phyloP scores from a whole-genome alignment of 2,329 filamentous ascomycete species.

The Fusarium papillatum region DNA sequence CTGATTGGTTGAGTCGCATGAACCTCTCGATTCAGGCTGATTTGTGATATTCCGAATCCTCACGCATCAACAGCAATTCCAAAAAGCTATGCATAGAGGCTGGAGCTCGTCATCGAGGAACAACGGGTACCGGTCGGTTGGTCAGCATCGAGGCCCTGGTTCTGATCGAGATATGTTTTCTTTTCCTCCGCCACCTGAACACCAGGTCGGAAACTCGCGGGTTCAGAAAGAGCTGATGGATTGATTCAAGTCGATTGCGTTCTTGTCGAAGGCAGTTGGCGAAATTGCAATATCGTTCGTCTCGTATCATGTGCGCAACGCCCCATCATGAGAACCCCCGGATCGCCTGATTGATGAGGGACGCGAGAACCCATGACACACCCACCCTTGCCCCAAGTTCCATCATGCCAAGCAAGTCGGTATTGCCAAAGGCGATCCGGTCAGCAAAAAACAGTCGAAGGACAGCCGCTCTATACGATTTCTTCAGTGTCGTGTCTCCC shows the following conservation, averaged over 20 bases:
- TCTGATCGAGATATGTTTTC: neutral
- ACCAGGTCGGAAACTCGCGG: neutral
- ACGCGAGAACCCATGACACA: slow-evolving; percentile 50
- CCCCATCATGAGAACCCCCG: slow-evolving; percentile 22
- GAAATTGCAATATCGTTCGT: neutral
- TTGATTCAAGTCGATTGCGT: neutral
- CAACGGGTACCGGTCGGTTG: neutral
- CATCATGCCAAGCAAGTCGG: slow-evolving; percentile 45
- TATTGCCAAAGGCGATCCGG: slow-evolving; percentile 53
- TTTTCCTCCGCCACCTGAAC: neutral
- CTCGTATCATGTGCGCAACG: neutral
- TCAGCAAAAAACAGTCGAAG: slow-evolving; percentile 61
- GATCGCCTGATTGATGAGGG: slow-evolving; percentile 17
- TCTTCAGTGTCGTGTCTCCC: slow-evolving; percentile 44
- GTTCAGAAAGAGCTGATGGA: neutral
- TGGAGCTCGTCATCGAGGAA: no score
- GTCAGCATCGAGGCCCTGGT: neutral
- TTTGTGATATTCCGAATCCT: slow-evolving; percentile 14
- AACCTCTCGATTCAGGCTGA: slow-evolving; percentile 22
- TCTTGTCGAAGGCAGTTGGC: neutral
- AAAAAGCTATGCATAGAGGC: neutral
- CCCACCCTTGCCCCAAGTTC: slow-evolving; percentile 49
- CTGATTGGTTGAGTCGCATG: slow-evolving; percentile 28
- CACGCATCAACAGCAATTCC: neutral
- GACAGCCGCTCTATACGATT: slow-evolving; percentile 54